Conservation (phyloP, 148 eudicot species). For the Cornus kousa region DNA sequence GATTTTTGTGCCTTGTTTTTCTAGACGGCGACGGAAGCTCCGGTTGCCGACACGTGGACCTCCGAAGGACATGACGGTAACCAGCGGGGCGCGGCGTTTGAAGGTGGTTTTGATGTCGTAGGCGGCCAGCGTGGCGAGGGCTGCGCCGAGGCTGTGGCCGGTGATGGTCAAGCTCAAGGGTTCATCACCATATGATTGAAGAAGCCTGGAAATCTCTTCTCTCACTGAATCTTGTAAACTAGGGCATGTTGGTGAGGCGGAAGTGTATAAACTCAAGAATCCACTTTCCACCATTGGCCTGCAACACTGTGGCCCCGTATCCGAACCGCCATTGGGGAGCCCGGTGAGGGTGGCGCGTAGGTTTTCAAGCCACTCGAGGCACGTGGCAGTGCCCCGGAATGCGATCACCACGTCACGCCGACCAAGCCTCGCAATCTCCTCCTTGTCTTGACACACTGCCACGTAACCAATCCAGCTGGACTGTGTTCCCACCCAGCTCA, state of each 20-base stretch:
- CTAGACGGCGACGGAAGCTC: constrained; percentile 52
- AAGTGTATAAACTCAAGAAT: constrained; percentile 71
- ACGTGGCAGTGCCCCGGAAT: constrained; percentile 80
- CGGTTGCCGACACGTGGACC: constrained; percentile 86
- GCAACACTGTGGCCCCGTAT: not conserved
- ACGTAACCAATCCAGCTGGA: constrained; percentile 91
- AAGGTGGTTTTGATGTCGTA: constrained; percentile 60
- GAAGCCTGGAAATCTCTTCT: constrained; percentile 41
- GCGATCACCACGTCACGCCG: constrained; percentile 83
- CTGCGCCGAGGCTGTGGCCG: constrained; percentile 90
- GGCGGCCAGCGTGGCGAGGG: constrained; percentile 80
- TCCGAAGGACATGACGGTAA: constrained; percentile 79
- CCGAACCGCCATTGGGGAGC: constrained; percentile 15
- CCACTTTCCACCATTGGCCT: constrained; percentile 79
- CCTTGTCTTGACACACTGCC: constrained; percentile 59
- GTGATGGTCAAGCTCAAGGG: constrained; percentile 69
- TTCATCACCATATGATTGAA: constrained; percentile 44
- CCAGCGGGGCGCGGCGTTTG: constrained; percentile 29
- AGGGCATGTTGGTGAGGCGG: constrained; percentile 27
- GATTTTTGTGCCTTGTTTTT: constrained; percentile 63
- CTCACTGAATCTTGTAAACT: constrained; percentile 53
- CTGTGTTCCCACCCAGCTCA: constrained; percentile 29
- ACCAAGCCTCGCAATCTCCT: constrained; percentile 60
- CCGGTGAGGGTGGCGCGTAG: constrained; percentile 61
- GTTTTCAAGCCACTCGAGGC: constrained; percentile 84